Percentiles rank a stretch among this genome's conserved stretches.
Evolutionary conservation across 2,329 filamentous ascomycete genomes (phyloP).

Genomic region (Apiospora kogelbergensis): DNA sequence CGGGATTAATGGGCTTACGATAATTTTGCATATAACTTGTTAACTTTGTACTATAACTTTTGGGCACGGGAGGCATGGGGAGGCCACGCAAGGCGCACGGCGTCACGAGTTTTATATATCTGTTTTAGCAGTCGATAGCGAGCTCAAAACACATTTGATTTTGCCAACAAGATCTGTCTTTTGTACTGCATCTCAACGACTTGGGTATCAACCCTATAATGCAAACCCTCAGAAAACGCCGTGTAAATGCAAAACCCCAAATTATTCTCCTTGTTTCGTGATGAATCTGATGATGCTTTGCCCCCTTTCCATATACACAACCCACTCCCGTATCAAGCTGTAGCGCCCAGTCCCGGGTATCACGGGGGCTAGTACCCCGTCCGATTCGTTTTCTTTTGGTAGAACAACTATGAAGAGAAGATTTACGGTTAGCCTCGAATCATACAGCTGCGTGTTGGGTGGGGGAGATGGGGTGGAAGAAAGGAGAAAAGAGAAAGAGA

Average conservation of each 20-base stretch:
- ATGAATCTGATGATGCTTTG: background rate
- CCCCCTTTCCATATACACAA: background rate
- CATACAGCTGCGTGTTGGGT: background rate
- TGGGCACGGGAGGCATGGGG: background rate
- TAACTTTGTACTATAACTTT: background rate
- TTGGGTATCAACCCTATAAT: constrained; percentile 7
- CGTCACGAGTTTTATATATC: constrained; percentile 2
- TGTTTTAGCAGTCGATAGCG: constrained; percentile 1
- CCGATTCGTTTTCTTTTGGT: constrained; percentile 68
- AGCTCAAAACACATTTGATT: background rate
- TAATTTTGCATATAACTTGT: constrained; percentile 7
- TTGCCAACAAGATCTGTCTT: background rate
- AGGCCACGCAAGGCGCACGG: background rate
- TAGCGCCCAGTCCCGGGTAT: constrained; percentile 49
- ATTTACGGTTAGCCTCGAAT: constrained; percentile 25
- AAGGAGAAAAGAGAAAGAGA: constrained; percentile 4
- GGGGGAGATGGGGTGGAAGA: background rate
- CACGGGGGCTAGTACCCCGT: constrained; percentile 52
- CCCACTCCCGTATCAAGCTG: background rate
- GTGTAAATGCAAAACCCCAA: constrained; percentile 7
- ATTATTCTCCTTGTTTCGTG: background rate
- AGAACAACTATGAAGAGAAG: constrained; percentile 49
- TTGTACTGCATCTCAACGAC: background rate
- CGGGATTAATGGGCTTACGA: background rate
- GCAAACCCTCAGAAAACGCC: constrained; percentile 6